These are phyloP conservation scores for Alternaria hordeiaustralica DNA, from an alignment of 2,329 filamentous ascomycete species.

Conservation along the genomic window DNA sequence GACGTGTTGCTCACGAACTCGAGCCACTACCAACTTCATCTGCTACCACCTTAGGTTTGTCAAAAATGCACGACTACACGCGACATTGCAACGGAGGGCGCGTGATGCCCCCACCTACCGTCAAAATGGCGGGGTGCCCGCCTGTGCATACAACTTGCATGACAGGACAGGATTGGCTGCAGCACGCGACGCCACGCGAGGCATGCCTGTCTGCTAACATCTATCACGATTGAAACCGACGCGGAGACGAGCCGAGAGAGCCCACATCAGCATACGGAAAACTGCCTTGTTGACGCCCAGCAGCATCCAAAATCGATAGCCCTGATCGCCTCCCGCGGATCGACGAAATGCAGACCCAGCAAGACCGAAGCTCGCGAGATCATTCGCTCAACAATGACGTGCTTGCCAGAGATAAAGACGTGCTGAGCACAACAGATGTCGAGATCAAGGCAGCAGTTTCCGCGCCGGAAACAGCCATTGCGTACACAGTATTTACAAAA, in stretches of 20 bases:
- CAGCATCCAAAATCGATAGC: background rate
- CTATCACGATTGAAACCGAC: background rate
- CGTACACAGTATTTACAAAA: background rate
- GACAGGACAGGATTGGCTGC: background rate
- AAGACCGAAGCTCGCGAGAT: background rate
- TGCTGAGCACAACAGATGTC: accelerated
- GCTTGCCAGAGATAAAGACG: background rate
- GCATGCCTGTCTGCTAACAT: background rate
- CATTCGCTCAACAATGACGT: background rate
- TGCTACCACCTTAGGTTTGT: too few relatives aligned
- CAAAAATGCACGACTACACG: too few relatives aligned
- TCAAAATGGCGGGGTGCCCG: background rate
- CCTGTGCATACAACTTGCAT: background rate
- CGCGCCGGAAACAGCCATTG: background rate
- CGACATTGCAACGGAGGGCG: background rate
- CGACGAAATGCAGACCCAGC: background rate
- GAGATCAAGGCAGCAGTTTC: background rate
- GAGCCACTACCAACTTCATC: too few relatives aligned
- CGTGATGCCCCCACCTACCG: background rate
- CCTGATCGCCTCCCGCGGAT: background rate
- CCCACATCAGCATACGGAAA: background rate
- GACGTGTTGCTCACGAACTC: background rate
- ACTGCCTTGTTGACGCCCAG: background rate
- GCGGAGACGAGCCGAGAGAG: background rate
- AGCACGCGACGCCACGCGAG: background rate